phyloP scores from a whole-genome alignment of 148 eudicot species.

The Rhododendron kiyosumense region DNA sequence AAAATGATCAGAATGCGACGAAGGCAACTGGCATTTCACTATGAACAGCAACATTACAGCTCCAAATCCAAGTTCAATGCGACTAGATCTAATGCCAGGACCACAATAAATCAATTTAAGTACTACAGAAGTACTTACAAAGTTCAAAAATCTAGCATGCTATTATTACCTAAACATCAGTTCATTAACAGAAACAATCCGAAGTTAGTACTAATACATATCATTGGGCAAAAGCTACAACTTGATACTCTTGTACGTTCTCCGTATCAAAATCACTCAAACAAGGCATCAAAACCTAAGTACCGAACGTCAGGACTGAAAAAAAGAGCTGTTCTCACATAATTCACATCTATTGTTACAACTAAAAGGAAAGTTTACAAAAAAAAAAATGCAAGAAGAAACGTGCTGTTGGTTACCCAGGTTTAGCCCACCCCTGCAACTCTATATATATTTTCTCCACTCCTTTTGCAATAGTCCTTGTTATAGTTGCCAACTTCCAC shows the following conservation, averaged over 20 bases:
- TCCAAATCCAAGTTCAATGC: not conserved
- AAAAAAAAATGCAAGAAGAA: conserved; percentile 1
- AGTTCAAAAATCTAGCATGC: not conserved
- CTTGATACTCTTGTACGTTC: not conserved
- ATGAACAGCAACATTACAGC: not conserved
- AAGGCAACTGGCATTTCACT: not conserved
- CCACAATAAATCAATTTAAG: no score
- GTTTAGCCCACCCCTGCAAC: not conserved
- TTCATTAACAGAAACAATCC: not conserved
- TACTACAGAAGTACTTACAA: not conserved
- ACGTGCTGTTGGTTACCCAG: not conserved
- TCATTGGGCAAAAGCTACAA: not conserved
- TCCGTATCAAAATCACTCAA: conserved; percentile 20
- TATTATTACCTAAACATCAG: not conserved
- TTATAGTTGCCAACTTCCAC: not conserved
- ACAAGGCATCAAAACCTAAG: conserved; percentile 15
- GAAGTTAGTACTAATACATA: not conserved
- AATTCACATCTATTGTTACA: conserved; percentile 1
- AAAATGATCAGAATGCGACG: not conserved
- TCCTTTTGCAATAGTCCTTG: not conserved
- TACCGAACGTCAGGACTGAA: conserved; percentile 10
- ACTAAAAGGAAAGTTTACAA: not conserved
- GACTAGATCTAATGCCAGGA: not conserved
- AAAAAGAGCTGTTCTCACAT: conserved; percentile 16
- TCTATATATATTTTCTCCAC: not conserved